Evolutionary conservation across 768 basidiomycete species (phyloP).

Genomic region (Ramaria sp.): DNA sequence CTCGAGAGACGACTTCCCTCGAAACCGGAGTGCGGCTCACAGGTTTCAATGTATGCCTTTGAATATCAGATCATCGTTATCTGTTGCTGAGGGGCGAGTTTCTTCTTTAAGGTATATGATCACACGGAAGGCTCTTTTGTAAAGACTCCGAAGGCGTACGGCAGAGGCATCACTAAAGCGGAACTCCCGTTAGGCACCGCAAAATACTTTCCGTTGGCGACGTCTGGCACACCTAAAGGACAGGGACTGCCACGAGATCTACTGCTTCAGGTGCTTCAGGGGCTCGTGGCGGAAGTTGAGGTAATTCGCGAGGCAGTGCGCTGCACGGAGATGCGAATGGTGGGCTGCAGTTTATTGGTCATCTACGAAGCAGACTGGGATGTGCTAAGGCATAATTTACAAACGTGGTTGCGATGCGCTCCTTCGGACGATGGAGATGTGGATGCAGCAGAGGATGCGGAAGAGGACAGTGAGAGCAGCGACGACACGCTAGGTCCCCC

Average conservation of each 20-base stretch:
- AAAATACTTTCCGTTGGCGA: constrained; percentile 65
- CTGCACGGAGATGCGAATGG: constrained; percentile 61
- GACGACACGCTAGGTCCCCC: constrained; percentile 27
- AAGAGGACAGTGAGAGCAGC: constrained; percentile 28
- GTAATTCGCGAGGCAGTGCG: constrained; percentile 41
- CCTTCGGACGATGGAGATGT: constrained; percentile 9
- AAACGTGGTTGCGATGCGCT: background rate
- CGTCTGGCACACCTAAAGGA: constrained; percentile 16
- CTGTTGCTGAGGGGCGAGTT: background rate
- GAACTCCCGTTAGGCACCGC: constrained; percentile 70
- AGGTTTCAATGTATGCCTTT: constrained; percentile 69
- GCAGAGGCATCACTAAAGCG: constrained; percentile 55
- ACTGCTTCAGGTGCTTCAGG: constrained; percentile 12
- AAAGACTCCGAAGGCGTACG: constrained; percentile 63
- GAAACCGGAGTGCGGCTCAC: constrained; percentile 76
- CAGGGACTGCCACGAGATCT: constrained; percentile 9
- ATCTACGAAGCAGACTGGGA: constrained; percentile 60
- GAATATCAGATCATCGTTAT: background rate
- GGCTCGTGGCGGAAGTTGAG: constrained; percentile 13
- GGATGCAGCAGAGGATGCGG: constrained; percentile 10
- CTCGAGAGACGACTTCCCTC: constrained; percentile 57
- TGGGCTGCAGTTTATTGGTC: constrained; percentile 72
- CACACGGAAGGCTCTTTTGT: constrained; percentile 42
- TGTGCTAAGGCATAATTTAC: constrained; percentile 22
- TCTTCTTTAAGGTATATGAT: constrained; percentile 53